Evolutionary conservation across 78 protist species (phyloP), one percentile per base, ranked within the genome.

Genomic region (Emiliania huxleyi): DNA sequence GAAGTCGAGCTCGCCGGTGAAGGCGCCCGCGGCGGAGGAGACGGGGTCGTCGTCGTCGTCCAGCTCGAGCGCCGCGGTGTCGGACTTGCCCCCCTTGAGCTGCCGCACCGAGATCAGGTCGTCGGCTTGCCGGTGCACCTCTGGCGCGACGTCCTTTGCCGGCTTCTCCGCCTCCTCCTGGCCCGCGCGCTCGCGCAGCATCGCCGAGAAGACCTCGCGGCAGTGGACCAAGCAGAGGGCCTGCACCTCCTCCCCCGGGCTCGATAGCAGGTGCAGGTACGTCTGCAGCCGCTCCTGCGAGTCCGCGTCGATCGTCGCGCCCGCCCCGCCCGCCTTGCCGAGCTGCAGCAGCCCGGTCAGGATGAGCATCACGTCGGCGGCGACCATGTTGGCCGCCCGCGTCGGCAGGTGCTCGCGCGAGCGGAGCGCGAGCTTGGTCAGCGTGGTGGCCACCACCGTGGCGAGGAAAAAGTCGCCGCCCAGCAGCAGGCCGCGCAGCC

Each of bases 391-490:
- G 21, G 49, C 45, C 2, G 44, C 91, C 19, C 8, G 1, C 87
- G 73, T 46, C 25, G 43, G 71, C 38, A 69, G 48, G 40, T 62
- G 71, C 69, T 2, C 91, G 33, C 91, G 75, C 52, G 91, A 23
- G 62, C 92, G 95, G 33, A 94, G 69, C 48, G 79, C 97, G 42
- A 98, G 95, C 93, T 98, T 98, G 56, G 97, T 79, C 11, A 97
- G 85, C 29, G 97, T 42, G 2, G 91, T 33, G 73, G 94, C 94
- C 5, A 95, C 49, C 37, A 90, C 94, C 42, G 97, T 26, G 29
- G 93, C 97, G 37, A 96, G 75, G 94, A 94, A 96, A 62, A 92
- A 96, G 95, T 97, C 97, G 26, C 97, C 97, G 19, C 79, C 77
- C 23, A 94, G 25, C 48, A 95, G 25, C 42, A 94, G 71, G 18